These are phyloP conservation scores for Hanseniaspora osmophila DNA, from an alignment of 805 yeast species.

Conservation along the genomic window DNA sequence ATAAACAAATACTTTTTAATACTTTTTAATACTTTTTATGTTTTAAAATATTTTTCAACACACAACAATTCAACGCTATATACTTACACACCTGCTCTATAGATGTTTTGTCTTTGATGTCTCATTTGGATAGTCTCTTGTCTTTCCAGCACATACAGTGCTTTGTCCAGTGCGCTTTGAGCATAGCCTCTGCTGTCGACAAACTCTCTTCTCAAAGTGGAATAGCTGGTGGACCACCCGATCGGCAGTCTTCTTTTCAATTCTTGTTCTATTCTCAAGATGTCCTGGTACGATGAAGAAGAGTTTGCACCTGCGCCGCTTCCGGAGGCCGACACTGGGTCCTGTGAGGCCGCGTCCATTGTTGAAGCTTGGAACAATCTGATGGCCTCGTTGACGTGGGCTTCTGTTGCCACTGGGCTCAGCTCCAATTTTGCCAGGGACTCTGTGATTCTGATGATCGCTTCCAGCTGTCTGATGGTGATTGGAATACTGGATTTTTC, in stretches of 20 bases:
- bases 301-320: constrained; percentile 35
- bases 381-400: constrained; percentile 91
- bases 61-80: background rate
- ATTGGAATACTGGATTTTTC: constrained; percentile 93
- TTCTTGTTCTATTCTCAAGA: constrained; percentile 67
- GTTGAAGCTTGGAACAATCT: constrained; percentile 92
- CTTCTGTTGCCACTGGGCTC: constrained; percentile 70
- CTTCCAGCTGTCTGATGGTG: constrained; percentile 94
- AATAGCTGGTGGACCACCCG: constrained; percentile 89
- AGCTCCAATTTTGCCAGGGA: constrained; percentile 77
- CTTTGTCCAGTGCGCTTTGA: constrained; percentile 66
- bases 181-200: constrained; percentile 50
- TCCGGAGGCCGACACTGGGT: constrained; percentile 33
- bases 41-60: no score
- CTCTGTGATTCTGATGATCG: constrained; percentile 90
- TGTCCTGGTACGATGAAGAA: constrained; percentile 52
- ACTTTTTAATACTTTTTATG: no score
- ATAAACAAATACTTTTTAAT: no score
- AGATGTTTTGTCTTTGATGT: constrained; percentile 71
- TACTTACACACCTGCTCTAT: constrained; percentile 47
- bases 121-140: constrained; percentile 80
- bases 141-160: constrained; percentile 67
- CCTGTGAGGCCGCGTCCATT: constrained; percentile 70
- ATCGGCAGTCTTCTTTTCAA: constrained; percentile 82
- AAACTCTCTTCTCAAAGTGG: constrained; percentile 71